Evolutionary conservation across 768 basidiomycete genomes (phyloP).

Genomic region (Rhodotorula toruloides): DNA sequence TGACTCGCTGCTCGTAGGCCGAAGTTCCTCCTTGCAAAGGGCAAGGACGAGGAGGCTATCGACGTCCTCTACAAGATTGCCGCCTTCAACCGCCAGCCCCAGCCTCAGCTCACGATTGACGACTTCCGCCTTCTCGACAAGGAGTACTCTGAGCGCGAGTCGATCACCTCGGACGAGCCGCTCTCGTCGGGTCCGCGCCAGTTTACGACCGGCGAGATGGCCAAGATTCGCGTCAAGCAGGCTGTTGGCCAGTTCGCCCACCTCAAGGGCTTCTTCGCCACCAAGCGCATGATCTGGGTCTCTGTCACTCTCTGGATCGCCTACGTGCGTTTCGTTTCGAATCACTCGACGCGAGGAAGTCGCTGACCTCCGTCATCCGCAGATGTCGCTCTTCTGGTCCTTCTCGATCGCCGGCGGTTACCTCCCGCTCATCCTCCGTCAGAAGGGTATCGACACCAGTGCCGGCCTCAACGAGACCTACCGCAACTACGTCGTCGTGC

Average conservation of each 20-base stretch:
- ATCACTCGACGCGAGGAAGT: not conserved
- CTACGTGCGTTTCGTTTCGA: conserved; percentile 35
- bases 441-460: conserved; percentile 44
- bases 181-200: conserved; percentile 4
- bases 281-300: conserved; percentile 43
- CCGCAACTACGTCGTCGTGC: conserved; percentile 43
- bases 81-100: conserved; percentile 46
- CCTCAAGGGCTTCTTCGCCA: conserved; percentile 47
- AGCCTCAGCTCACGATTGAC: conserved; percentile 45
- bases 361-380: not conserved
- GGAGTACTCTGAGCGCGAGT: conserved; percentile 13
- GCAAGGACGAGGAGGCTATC: conserved; percentile 48
- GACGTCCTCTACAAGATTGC: conserved; percentile 49
- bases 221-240: conserved; percentile 30
- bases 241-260: conserved; percentile 40
- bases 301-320: conserved; percentile 37
- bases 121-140: conserved; percentile 47
- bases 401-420: conserved; percentile 47
- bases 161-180: conserved; percentile 32
- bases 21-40: conserved; percentile 49
- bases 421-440: conserved; percentile 47
- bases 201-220: conserved; percentile 27
- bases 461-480: conserved; percentile 46
- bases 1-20: conserved; percentile 33
- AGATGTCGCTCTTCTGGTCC: conserved; percentile 41